Percentiles rank a stretch among this genome's conserved stretches.
phyloP scores from a whole-genome alignment of 192 early-diverging fungal genomes.

The Dissophora globulifera region DNA sequence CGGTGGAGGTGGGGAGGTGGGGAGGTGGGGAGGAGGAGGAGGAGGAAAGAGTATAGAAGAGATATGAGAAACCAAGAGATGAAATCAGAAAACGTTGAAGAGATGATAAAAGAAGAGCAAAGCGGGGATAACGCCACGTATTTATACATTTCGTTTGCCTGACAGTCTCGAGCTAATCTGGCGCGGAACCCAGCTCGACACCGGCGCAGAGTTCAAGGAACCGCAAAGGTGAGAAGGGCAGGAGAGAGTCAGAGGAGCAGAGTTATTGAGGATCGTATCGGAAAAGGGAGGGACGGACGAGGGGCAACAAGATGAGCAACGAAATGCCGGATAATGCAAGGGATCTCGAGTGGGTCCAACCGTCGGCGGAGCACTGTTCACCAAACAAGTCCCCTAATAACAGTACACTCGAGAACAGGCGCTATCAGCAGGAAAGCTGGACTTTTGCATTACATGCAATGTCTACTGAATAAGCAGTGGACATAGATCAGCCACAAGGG shows the following conservation, averaged over 20 bases:
- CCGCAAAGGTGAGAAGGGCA: too few relatives aligned
- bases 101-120: slow-evolving; percentile 3
- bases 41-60: slow-evolving; percentile 6
- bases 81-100: slow-evolving; percentile 9
- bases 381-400: slow-evolving; percentile 20
- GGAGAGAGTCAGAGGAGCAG: slow-evolving; percentile 2
- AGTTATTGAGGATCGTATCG: neutral
- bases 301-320: neutral
- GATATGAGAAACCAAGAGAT: neutral
- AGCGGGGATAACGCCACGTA: neutral
- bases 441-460: too few relatives aligned
- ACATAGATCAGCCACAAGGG: too few relatives aligned
- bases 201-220: slow-evolving; percentile 4
- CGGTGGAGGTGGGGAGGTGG: slow-evolving; percentile 2
- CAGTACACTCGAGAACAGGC: slow-evolving; percentile 7
- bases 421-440: neutral
- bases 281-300: slow-evolving; percentile 8
- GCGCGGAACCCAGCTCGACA: neutral
- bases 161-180: neutral
- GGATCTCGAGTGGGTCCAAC: slow-evolving; percentile 2
- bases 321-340: slow-evolving; percentile 11
- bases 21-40: slow-evolving; percentile 4
- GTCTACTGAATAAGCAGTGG: too few relatives aligned
- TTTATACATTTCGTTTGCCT: slow-evolving; percentile 18
- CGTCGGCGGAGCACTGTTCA: slow-evolving; percentile 1